A percentile compares a stretch with the other conserved stretches of the same genome.
Conservation (phyloP, 441 rosid species). For the Eruca vesicaria region DNA sequence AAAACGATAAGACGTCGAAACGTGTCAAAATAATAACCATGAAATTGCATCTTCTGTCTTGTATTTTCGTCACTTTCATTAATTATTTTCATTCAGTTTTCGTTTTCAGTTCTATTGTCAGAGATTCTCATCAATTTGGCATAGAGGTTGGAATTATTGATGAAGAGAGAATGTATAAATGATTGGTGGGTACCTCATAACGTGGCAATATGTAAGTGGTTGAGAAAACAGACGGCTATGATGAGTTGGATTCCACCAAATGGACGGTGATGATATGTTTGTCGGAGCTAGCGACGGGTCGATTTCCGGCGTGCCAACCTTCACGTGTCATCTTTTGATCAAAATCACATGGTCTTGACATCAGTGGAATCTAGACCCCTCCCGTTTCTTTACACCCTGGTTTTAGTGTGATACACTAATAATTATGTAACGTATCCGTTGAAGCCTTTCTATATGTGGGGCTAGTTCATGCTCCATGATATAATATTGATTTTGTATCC, state of each 20-base stretch:
- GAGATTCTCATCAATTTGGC: not conserved
- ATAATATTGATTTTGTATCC: not conserved
- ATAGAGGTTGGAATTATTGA: slow-evolving; percentile 7
- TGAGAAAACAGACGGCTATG: slow-evolving; percentile 2
- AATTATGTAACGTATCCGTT: not conserved
- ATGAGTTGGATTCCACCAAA: slow-evolving; percentile 4
- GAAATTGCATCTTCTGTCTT: not conserved
- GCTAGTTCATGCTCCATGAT: not conserved
- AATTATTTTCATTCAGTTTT: not conserved
- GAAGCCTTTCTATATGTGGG: not conserved
- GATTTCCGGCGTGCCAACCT: slow-evolving; percentile 10
- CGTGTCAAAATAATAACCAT: slow-evolving; percentile 7
- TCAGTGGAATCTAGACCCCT: slow-evolving; percentile 28
- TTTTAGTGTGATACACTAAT: not conserved
- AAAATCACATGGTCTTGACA: slow-evolving; percentile 8
- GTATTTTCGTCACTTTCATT: not conserved
- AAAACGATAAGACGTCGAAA: slow-evolving; percentile 20
- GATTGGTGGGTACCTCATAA: not conserved
- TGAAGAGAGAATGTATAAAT: slow-evolving; percentile 9
- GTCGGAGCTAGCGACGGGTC: slow-evolving; percentile 10
- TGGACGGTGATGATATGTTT: slow-evolving; percentile 17
- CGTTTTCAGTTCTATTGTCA: slow-evolving; percentile 2
- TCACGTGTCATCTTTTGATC: slow-evolving; percentile 20
- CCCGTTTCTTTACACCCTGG: slow-evolving; percentile 27
- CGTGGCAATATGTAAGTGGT: slow-evolving; percentile 25